Evolutionary conservation across 2,329 filamentous ascomycete genomes (phyloP).

Genomic region (Nemania sp.): DNA sequence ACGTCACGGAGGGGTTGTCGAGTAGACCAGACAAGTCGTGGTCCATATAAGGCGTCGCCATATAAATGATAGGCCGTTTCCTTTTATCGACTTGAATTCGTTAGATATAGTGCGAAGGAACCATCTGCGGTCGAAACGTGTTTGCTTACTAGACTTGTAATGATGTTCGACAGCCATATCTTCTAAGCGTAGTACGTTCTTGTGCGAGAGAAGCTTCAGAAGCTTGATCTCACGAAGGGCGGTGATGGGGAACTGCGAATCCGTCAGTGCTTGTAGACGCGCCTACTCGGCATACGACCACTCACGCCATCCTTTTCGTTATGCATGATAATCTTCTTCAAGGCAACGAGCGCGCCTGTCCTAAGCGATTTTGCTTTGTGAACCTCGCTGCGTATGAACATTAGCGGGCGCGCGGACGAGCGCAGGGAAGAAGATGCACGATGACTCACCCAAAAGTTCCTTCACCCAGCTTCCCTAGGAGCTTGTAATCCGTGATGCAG

Average conservation of each 20-base stretch:
- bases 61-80: slow-evolving; percentile 89
- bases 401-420: slow-evolving; percentile 29
- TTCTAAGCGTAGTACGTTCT: slow-evolving; percentile 82
- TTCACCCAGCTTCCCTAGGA: slow-evolving; percentile 84
- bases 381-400: slow-evolving; percentile 66
- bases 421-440: slow-evolving; percentile 39
- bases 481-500: slow-evolving; percentile 76
- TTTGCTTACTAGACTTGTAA: slow-evolving; percentile 39
- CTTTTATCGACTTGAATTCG: slow-evolving; percentile 67
- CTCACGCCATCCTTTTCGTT: slow-evolving; percentile 94
- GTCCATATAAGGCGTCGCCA: slow-evolving; percentile 99
- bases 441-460: slow-evolving; percentile 84
- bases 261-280: slow-evolving; percentile 24
- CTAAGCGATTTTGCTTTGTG: slow-evolving; percentile 82
- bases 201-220: slow-evolving; percentile 89
- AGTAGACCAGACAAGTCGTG: slow-evolving; percentile 97
- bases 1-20: slow-evolving; percentile 87
- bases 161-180: slow-evolving; percentile 93
- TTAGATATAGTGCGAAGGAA: slow-evolving; percentile 23
- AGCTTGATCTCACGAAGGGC: slow-evolving; percentile 97
- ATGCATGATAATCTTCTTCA: slow-evolving; percentile 99
- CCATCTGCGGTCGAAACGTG: neutral
- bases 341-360: slow-evolving; percentile 74
- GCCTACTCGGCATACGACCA: slow-evolving; percentile 21
- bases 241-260: slow-evolving; percentile 84